phyloP scores from a whole-genome alignment of 495 filamentous ascomycete genomes.

The Aspergillus incahuasiensis region DNA sequence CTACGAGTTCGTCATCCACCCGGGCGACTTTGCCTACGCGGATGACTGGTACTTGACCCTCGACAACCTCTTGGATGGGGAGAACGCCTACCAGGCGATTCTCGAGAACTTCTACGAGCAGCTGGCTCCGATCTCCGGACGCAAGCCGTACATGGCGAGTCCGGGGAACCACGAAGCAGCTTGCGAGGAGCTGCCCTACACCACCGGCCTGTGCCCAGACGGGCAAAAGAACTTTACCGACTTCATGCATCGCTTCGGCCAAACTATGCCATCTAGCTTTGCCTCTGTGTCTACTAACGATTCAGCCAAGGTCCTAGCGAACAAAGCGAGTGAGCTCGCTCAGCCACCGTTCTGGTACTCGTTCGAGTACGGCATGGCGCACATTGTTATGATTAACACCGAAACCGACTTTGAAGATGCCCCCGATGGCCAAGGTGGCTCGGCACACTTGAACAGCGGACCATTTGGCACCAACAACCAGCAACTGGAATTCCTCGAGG shows the following conservation, averaged over 20 bases:
- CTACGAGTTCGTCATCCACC: slow-evolving; percentile 58
- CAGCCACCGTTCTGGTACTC: slow-evolving; percentile 63
- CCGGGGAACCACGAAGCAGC: slow-evolving; percentile 54
- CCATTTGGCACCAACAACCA: slow-evolving; percentile 43
- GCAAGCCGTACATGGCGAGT: slow-evolving; percentile 51
- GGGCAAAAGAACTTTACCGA: slow-evolving; percentile 61
- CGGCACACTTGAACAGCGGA: slow-evolving; percentile 42
- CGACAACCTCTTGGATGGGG: slow-evolving; percentile 34
- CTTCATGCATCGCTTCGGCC: slow-evolving; percentile 51
- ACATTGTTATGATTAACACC: slow-evolving; percentile 53
- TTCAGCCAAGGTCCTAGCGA: slow-evolving; percentile 41
- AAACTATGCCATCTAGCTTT: slow-evolving; percentile 47
- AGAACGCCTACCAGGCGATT: slow-evolving; percentile 48
- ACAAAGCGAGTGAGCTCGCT: slow-evolving; percentile 43
- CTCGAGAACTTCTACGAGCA: slow-evolving; percentile 53
- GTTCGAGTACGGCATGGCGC: slow-evolving; percentile 58
- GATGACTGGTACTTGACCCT: slow-evolving; percentile 46
- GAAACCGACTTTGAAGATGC: slow-evolving; percentile 50
- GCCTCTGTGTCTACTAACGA: slow-evolving; percentile 42
- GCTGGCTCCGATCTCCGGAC: slow-evolving; percentile 38
- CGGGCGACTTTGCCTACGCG: slow-evolving; percentile 51
- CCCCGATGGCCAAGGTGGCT: slow-evolving; percentile 42
- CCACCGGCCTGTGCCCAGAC: slow-evolving; percentile 43
- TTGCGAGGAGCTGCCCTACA: slow-evolving; percentile 41
- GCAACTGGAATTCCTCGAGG: slow-evolving; percentile 39